Percentiles rank a stretch among this genome's conserved stretches.
phyloP scores from a whole-genome alignment of 1,284 basidiomycete genomes.

The Naganishia albida region DNA sequence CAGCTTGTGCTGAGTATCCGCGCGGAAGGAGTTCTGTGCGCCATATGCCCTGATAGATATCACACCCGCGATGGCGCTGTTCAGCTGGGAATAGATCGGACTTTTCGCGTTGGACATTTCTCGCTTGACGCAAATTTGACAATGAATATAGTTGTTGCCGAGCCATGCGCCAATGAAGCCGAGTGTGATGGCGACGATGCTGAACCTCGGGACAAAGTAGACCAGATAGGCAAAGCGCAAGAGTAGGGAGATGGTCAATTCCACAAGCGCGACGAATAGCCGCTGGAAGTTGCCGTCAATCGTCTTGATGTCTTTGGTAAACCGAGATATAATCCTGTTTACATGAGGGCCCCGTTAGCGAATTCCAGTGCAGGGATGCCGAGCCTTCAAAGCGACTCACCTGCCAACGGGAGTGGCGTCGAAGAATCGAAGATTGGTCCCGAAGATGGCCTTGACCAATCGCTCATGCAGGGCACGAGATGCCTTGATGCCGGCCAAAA shows the following conservation, averaged over 20 bases:
- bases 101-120: slow-evolving; percentile 36
- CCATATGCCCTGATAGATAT: slow-evolving; percentile 56
- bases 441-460: slow-evolving; percentile 63
- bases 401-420: slow-evolving; percentile 62
- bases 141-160: slow-evolving; percentile 62
- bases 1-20: slow-evolving; percentile 45
- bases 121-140: slow-evolving; percentile 69
- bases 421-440: slow-evolving; percentile 62
- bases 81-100: slow-evolving; percentile 70
- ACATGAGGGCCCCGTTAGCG: not conserved
- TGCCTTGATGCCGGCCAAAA: slow-evolving; percentile 59
- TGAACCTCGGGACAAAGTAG: slow-evolving; percentile 57
- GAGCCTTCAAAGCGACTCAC: slow-evolving; percentile 59
- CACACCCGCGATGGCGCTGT: slow-evolving; percentile 67
- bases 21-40: slow-evolving; percentile 47
- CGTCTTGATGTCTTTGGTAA: slow-evolving; percentile 62
- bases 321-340: slow-evolving; percentile 51
- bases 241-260: slow-evolving; percentile 52
- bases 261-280: slow-evolving; percentile 41
- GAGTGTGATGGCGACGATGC: slow-evolving; percentile 52
- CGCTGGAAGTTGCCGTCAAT: slow-evolving; percentile 52
- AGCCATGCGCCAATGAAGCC: slow-evolving; percentile 57
- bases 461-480: slow-evolving; percentile 62
- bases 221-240: slow-evolving; percentile 58
- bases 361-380: slow-evolving; percentile 46